These are phyloP conservation scores for Moesziomyces antarcticus DNA, from an alignment of 1,284 basidiomycete species.

Conservation along the genomic window DNA sequence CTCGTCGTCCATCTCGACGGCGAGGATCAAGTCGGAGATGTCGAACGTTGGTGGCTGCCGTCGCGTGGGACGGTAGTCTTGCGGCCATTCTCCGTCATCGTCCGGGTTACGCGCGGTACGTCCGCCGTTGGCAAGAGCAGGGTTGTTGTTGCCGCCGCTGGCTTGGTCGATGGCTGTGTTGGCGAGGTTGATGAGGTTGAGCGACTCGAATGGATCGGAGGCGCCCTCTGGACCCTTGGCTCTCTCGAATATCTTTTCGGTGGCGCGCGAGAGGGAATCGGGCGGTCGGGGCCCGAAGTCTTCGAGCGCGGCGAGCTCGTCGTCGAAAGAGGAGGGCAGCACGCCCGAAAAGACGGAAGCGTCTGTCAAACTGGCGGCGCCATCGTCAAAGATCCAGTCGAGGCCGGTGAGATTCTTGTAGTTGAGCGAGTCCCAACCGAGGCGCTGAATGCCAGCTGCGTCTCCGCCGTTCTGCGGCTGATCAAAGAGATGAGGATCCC, in stretches of 20 bases:
- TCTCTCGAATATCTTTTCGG: constrained; percentile 12
- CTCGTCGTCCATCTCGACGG: constrained; percentile 3
- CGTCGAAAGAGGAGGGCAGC: constrained; percentile 2
- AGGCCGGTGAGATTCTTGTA: constrained; percentile 20
- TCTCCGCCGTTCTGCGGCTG: constrained; percentile 3
- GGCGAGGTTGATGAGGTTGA: constrained; percentile 22
- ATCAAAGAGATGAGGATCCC: constrained; percentile 6
- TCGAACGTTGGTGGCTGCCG: constrained; percentile 19
- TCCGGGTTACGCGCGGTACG: constrained; percentile 2
- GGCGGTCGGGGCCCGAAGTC: constrained; percentile 5
- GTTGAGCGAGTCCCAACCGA: constrained; percentile 9
- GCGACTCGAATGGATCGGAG: constrained; percentile 15
- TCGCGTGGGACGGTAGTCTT: constrained; percentile 15
- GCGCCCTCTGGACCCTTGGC: constrained; percentile 5
- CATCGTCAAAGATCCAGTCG: constrained; percentile 27
- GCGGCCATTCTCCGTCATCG: constrained; percentile 17
- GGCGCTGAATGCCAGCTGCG: not conserved
- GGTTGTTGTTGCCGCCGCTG: constrained; percentile 4
- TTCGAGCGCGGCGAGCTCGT: constrained; percentile 3
- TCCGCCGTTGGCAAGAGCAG: not conserved
- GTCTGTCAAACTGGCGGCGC: constrained; percentile 12
- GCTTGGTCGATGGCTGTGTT: constrained; percentile 12
- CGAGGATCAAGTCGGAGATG: constrained; percentile 6
- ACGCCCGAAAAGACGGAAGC: constrained; percentile 12
- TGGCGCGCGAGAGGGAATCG: constrained; percentile 6